Conservation (phyloP, 1,139 yeast genomes). For the Taphrina deformans region DNA sequence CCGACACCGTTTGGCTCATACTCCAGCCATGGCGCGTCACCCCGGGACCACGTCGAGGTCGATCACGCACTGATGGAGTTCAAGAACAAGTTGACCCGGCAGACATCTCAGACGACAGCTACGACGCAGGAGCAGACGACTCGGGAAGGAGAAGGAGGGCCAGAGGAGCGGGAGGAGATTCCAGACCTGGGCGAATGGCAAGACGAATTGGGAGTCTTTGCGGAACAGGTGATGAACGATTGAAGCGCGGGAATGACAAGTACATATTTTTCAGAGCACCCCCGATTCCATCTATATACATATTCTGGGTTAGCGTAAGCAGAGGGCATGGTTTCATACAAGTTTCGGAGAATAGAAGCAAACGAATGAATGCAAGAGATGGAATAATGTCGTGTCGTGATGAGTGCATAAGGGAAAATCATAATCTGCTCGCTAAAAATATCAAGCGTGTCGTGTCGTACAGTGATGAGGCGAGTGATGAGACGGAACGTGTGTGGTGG, state of each 20-base stretch:
- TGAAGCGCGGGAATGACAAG: not conserved
- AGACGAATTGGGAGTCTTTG: constrained; percentile 7
- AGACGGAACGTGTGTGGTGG: not conserved
- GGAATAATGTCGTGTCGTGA: too few species aligned
- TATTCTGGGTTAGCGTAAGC: constrained; percentile 1
- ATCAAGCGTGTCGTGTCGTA: too few species aligned
- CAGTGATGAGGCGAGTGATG: not conserved
- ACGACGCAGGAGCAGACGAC: not conserved
- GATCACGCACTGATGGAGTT: constrained; percentile 4
- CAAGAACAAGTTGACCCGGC: not conserved
- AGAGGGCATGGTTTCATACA: too few species aligned
- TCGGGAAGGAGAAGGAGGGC: not conserved
- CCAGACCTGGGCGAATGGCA: not conserved
- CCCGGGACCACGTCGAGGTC: constrained; percentile 2
- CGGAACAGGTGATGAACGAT: constrained; percentile 4
- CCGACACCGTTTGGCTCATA: not conserved
- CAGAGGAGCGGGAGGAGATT: not conserved
- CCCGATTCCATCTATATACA: not conserved
- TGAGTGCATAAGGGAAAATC: too few species aligned
- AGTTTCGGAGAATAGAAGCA: too few species aligned
- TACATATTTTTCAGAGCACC: too few species aligned
- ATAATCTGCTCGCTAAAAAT: too few species aligned
- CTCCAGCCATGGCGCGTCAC: constrained; percentile 2
- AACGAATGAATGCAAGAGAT: too few species aligned
- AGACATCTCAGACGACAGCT: not conserved